Percentiles rank a stretch among this genome's conserved stretches.
Evolutionary conservation across 352 stramenopile genomes (phyloP).

Genomic region (Pythium insidiosum): DNA sequence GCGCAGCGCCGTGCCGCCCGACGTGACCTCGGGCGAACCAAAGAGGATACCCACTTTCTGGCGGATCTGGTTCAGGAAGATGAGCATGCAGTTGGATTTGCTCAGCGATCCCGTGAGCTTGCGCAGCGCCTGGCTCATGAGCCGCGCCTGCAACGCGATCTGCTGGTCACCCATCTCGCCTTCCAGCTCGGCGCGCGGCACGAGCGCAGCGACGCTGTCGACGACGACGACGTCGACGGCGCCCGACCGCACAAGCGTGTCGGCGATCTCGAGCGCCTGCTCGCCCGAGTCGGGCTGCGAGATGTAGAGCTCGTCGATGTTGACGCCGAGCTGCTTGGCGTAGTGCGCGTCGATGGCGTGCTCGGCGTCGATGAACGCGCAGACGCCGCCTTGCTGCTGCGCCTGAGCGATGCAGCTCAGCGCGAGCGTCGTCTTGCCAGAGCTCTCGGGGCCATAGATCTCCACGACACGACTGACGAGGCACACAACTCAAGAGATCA

Average conservation of each 20-base stretch:
- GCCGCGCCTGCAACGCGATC: conserved; percentile 94
- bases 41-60: conserved; percentile 98
- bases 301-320: conserved; percentile 95
- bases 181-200: conserved; percentile 94
- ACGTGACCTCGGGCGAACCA: conserved; percentile 96
- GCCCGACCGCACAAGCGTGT: conserved; percentile 93
- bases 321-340: conserved; percentile 87
- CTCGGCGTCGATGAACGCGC: conserved; percentile 98
- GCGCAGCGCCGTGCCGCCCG: conserved; percentile 78
- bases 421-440: conserved; percentile 97
- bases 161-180: conserved; percentile 94
- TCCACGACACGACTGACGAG: conserved; percentile 91
- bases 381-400: conserved; percentile 91
- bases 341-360: conserved; percentile 97
- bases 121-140: conserved; percentile 96
- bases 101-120: conserved; percentile 96
- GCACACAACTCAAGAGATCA: not conserved
- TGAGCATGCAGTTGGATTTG: conserved; percentile 94
- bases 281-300: conserved; percentile 97
- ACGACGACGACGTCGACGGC: conserved; percentile 98
- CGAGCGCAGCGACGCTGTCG: conserved; percentile 96
- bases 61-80: conserved; percentile 99
- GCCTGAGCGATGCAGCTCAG: conserved; percentile 95
- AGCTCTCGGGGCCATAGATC: conserved; percentile 98
- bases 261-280: conserved; percentile 97